Conservation (phyloP, 2,329 filamentous ascomycete species). For the Colletotrichum paranaense region DNA sequence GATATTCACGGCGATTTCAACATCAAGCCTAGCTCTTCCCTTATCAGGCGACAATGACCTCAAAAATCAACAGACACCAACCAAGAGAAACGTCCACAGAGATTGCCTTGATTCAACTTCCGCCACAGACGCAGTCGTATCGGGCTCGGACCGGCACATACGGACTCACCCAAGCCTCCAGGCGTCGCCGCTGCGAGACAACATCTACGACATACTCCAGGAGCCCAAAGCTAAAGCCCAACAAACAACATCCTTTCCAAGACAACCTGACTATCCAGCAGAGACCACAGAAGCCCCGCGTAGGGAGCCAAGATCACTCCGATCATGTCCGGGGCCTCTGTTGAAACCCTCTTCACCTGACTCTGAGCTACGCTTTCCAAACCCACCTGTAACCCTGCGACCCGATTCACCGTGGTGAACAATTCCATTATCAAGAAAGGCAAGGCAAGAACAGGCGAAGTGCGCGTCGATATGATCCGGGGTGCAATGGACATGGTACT, state of each 20-base stretch:
- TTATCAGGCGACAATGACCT: background rate
- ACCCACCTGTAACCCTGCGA: constrained; percentile 6
- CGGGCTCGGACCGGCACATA: background rate
- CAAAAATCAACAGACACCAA: background rate
- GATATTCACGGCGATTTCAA: background rate
- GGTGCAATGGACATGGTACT: background rate
- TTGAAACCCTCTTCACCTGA: background rate
- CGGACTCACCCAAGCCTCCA: background rate
- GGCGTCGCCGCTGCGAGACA: constrained; percentile 4
- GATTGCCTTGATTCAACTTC: background rate
- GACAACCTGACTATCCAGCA: background rate
- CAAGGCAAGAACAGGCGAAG: background rate
- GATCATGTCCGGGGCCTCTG: background rate
- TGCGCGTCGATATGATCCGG: background rate
- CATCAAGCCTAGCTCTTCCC: background rate
- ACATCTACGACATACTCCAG: background rate
- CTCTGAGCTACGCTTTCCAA: background rate
- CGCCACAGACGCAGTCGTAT: too few relatives aligned
- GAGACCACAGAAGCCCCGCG: background rate
- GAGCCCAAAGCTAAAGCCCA: background rate
- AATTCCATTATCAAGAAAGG: background rate
- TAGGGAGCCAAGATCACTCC: background rate
- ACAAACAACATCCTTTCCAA: background rate
- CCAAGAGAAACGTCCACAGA: background rate
- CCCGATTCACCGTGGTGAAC: background rate